Conservation (phyloP, 2,329 filamentous ascomycete species). For the Xylariaceae sp. region DNA sequence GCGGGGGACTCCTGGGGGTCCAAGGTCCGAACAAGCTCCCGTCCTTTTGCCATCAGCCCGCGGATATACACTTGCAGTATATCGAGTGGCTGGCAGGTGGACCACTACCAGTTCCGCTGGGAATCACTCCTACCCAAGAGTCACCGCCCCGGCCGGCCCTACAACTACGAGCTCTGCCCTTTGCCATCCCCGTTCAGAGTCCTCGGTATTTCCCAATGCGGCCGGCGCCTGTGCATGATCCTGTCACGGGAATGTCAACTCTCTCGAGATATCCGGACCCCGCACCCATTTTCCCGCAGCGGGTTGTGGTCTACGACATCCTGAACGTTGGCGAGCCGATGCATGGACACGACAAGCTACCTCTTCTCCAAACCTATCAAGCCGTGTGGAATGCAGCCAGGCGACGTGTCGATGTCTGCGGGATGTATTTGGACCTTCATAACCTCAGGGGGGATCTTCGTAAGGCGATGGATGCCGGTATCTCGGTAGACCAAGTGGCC, state of each 20-base stretch:
- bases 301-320: neutral
- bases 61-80: constrained; percentile 1
- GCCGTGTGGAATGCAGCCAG: neutral
- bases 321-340: neutral
- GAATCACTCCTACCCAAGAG: neutral
- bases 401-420: neutral
- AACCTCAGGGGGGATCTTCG: neutral
- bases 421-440: neutral
- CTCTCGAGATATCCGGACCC: too few species aligned
- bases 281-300: neutral
- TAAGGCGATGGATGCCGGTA: neutral
- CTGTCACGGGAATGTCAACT: too few species aligned
- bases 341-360: neutral
- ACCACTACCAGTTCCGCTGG: neutral
- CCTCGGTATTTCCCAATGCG: neutral
- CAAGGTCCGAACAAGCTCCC: neutral
- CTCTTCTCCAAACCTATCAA: neutral
- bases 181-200: neutral
- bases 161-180: neutral
- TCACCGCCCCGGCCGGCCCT: neutral
- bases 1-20: neutral
- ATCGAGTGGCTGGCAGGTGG: neutral
- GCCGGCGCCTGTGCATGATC: too few species aligned
- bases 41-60: neutral
- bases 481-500: neutral